A percentile compares a stretch with the other conserved stretches of the same genome.
phyloP scores from a whole-genome alignment of 768 basidiomycete species.

The Lactarius quietus region DNA sequence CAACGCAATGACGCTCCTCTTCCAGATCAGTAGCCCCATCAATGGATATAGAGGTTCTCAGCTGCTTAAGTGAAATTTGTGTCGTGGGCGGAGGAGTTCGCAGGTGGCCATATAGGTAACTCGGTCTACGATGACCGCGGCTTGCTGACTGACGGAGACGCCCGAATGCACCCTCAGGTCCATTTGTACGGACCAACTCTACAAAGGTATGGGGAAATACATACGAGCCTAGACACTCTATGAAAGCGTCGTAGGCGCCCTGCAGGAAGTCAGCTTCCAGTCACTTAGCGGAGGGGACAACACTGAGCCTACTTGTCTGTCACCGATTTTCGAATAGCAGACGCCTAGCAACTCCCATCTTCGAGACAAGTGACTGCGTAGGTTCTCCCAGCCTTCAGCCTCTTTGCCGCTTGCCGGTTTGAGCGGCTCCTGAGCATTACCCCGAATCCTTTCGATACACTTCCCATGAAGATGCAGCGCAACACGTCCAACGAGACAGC shows the following conservation, averaged over 20 bases:
- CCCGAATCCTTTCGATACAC: constrained; percentile 10
- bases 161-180: constrained; percentile 37
- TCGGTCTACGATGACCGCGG: constrained; percentile 58
- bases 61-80: constrained; percentile 45
- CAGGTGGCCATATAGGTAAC: constrained; percentile 63
- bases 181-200: constrained; percentile 21
- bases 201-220: constrained; percentile 27
- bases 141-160: constrained; percentile 46
- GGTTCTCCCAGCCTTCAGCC: constrained; percentile 49
- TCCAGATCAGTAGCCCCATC: not conserved
- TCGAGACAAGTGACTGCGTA: constrained; percentile 62
- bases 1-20: constrained; percentile 30
- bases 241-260: constrained; percentile 58
- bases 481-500: constrained; percentile 55
- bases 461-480: constrained; percentile 31
- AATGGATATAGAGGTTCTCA: constrained; percentile 14
- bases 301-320: constrained; percentile 55
- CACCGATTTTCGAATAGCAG: constrained; percentile 73
- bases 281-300: constrained; percentile 5
- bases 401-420: constrained; percentile 22
- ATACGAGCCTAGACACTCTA: constrained; percentile 33
- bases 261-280: constrained; percentile 30
- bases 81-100: constrained; percentile 54
- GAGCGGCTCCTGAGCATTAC: constrained; percentile 31
- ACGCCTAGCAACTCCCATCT: constrained; percentile 81